Conservation (phyloP, 345 rosid genomes). For the Odontarrhena argentea region DNA sequence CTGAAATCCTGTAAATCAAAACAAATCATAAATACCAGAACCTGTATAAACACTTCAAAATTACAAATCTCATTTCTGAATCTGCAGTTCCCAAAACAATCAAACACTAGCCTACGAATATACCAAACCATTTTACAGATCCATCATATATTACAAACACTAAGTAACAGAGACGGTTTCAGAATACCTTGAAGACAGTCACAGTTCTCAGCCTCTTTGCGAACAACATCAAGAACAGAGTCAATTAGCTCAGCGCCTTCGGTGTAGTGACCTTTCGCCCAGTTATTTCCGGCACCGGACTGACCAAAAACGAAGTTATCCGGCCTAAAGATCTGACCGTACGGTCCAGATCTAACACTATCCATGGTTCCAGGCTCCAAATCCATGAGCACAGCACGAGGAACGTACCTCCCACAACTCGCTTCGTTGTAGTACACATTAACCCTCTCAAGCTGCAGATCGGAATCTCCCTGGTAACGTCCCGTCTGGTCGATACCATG, state of each 20-base stretch:
- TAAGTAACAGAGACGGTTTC: neutral
- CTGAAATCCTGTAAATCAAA: constrained; percentile 49
- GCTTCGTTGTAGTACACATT: constrained; percentile 71
- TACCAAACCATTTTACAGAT: neutral
- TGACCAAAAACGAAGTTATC: constrained; percentile 64
- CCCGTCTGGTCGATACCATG: constrained; percentile 65
- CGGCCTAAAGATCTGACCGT: constrained; percentile 65
- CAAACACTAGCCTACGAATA: neutral
- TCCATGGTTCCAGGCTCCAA: constrained; percentile 71
- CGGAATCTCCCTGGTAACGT: constrained; percentile 50
- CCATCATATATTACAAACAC: neutral
- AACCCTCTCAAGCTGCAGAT: constrained; percentile 59
- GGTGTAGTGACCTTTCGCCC: constrained; percentile 70
- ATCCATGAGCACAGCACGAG: constrained; percentile 66
- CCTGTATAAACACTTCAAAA: neutral
- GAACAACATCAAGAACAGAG: constrained; percentile 62
- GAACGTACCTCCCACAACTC: constrained; percentile 62
- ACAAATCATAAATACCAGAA: neutral
- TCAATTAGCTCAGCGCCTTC: constrained; percentile 69
- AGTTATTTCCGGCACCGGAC: constrained; percentile 64
- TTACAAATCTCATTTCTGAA: neutral
- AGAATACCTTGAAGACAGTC: constrained; percentile 61
- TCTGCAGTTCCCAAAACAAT: neutral
- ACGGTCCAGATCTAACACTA: constrained; percentile 57
- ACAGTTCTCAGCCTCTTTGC: constrained; percentile 70